Percentiles rank a stretch among this genome's conserved stretches.
Conservation (phyloP, 78 protist species). For the Bodo saltans region DNA sequence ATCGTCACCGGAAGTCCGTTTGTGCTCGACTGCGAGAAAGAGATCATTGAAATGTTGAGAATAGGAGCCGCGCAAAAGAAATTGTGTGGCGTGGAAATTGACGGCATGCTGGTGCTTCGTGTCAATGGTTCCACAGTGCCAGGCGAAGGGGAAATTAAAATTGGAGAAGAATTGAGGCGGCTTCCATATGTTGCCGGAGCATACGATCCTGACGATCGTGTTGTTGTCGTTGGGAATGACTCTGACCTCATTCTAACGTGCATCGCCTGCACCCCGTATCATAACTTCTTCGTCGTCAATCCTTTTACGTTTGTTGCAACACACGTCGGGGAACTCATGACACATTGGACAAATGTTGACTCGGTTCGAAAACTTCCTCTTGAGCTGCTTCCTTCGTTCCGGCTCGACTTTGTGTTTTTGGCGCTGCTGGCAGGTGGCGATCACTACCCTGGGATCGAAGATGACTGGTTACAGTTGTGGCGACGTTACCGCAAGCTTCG, state of each 20-base stretch:
- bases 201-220: neutral
- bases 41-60: neutral
- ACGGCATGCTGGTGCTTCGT: too few species aligned
- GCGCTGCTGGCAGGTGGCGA: neutral
- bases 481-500: neutral
- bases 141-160: neutral
- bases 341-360: neutral
- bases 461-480: neutral
- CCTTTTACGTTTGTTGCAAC: neutral
- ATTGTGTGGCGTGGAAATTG: too few species aligned
- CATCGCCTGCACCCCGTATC: neutral
- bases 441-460: neutral
- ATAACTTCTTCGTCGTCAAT: neutral
- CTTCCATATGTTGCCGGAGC: neutral
- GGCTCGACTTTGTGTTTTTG: neutral
- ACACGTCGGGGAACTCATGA: neutral
- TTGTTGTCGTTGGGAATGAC: neutral
- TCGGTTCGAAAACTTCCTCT: neutral
- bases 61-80: neutral
- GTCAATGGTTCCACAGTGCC: neutral
- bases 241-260: neutral
- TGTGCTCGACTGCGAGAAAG: neutral
- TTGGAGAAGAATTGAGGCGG: neutral
- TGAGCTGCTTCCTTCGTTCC: neutral
- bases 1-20: neutral